Base-by-base conservation (phyloP, 371 early-diverging fungal species). In the Circinella umbellata region DNA sequence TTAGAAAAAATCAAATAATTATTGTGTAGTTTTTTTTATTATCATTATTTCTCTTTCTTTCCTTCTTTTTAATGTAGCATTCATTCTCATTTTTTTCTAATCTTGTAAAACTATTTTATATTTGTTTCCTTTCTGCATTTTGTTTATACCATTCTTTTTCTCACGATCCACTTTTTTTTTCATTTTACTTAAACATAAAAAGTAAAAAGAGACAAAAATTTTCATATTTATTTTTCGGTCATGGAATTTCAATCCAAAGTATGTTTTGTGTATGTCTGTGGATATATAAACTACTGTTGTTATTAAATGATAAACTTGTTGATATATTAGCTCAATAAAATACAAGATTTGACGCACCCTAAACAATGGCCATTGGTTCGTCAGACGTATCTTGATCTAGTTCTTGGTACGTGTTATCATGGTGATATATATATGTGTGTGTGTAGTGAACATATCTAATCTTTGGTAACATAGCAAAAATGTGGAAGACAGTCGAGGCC, bases 361-460 rank as follows among this genome's bases (percentile, higher is more conserved):
- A 18, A 65, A 9, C 60, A 70, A 15, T 70, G 70, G 70, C 48
- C 70, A 11, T 47, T 70, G 1, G 36, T 70, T 27, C 62, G 66
- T 10, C 70, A 70, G 34, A 65, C 65, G 11, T 70, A 70, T 39
- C 46, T 70, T 15, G 70, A 70, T 61, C 61, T 70, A 9, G 39
- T 37, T 35, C 36, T 61, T 35, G 69, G 69, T 69, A 69, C 10
- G 15, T 57, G 10, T 17, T n/a, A 0, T 11, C 48, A 9, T 10
- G 47, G 38, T 37, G 38, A 11, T 18, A 15, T 38, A 27, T 27
- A 27, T 27, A 27, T 27, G 27, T 27, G 27, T 27, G 27, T 27
- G 27, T 27, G 27, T 27, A 27, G 2, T 27, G 27, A 27, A 27
- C 27, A 27, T 27, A 27, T 27, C 27, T 27, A 27, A 27, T 27